Evolutionary conservation across 1,139 yeast genomes (phyloP).

Genomic region (Yamadazyma taylorii): DNA sequence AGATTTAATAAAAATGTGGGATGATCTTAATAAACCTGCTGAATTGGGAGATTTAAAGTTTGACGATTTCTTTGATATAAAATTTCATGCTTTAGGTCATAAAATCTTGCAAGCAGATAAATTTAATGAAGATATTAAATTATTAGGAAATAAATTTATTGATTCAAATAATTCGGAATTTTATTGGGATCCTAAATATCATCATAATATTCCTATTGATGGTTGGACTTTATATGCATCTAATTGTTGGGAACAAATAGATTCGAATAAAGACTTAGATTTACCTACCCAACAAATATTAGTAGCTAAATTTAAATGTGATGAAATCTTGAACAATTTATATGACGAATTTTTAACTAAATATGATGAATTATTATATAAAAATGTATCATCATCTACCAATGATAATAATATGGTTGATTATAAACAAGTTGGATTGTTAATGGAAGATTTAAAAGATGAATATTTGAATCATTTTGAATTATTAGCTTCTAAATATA

Average conservation of each 20-base stretch:
- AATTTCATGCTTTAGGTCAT: slow-evolving; percentile 82
- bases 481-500: slow-evolving; percentile 70
- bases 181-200: slow-evolving; percentile 70
- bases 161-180: slow-evolving; percentile 35
- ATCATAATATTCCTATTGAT: slow-evolving; percentile 85
- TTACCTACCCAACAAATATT: slow-evolving; percentile 94
- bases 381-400: slow-evolving; percentile 7
- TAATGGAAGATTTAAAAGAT: slow-evolving; percentile 41
- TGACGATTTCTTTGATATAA: slow-evolving; percentile 79
- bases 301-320: slow-evolving; percentile 93
- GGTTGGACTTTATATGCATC: slow-evolving; percentile 95
- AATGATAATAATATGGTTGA: slow-evolving; percentile 21
- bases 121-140: slow-evolving; percentile 62
- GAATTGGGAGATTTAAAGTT: slow-evolving; percentile 54
- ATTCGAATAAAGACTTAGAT: slow-evolving; percentile 87
- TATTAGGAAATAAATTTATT: slow-evolving; percentile 61
- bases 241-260: slow-evolving; percentile 93
- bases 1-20: slow-evolving; percentile 82
- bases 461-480: slow-evolving; percentile 59
- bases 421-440: slow-evolving; percentile 40
- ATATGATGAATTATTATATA: slow-evolving; percentile 23
- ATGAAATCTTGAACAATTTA: slow-evolving; percentile 67
- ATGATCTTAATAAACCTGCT: slow-evolving; percentile 68
- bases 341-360: slow-evolving; percentile 46
- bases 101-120: slow-evolving; percentile 77